Percentiles rank a stretch among this genome's conserved stretches.
phyloP scores from a whole-genome alignment of 208 protist species.

The Strigomonas culicis region DNA sequence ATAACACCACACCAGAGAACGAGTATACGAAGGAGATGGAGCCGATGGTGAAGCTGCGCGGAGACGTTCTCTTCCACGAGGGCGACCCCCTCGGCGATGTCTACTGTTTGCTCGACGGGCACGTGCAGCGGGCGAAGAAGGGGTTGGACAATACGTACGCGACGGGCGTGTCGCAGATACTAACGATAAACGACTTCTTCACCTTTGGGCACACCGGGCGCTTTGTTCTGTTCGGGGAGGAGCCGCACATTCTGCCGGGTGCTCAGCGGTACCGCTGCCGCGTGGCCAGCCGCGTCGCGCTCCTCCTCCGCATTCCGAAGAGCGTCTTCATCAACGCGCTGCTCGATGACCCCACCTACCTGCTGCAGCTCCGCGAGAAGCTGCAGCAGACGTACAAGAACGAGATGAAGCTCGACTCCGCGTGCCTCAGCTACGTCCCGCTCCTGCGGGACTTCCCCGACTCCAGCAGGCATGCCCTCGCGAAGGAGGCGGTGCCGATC shows the following conservation, averaged over 20 bases:
- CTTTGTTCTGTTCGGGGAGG: slow-evolving; percentile 81
- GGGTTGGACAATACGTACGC: slow-evolving; percentile 39
- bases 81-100: slow-evolving; percentile 61
- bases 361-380: slow-evolving; percentile 57
- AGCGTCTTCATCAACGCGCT: slow-evolving; percentile 75
- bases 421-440: slow-evolving; percentile 55
- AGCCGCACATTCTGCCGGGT: slow-evolving; percentile 75
- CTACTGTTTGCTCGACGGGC: slow-evolving; percentile 80
- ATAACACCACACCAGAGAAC: slow-evolving; percentile 14
- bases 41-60: slow-evolving; percentile 57
- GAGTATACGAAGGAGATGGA: slow-evolving; percentile 64
- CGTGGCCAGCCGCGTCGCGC: slow-evolving; percentile 61
- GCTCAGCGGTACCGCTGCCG: slow-evolving; percentile 70
- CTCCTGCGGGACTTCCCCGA: slow-evolving; percentile 55
- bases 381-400: slow-evolving; percentile 39
- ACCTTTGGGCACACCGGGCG: slow-evolving; percentile 49
- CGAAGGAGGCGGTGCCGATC: slow-evolving; percentile 28
- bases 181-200: slow-evolving; percentile 53
- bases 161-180: slow-evolving; percentile 38
- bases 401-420: slow-evolving; percentile 65
- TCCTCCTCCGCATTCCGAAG: slow-evolving; percentile 63
- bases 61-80: slow-evolving; percentile 73
- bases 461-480: not conserved
- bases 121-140: slow-evolving; percentile 41
- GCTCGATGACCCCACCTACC: slow-evolving; percentile 72